These are phyloP conservation scores for Ligustrum vulgare DNA, from an alignment of 257 asterid genomes.

Conservation along the genomic window DNA sequence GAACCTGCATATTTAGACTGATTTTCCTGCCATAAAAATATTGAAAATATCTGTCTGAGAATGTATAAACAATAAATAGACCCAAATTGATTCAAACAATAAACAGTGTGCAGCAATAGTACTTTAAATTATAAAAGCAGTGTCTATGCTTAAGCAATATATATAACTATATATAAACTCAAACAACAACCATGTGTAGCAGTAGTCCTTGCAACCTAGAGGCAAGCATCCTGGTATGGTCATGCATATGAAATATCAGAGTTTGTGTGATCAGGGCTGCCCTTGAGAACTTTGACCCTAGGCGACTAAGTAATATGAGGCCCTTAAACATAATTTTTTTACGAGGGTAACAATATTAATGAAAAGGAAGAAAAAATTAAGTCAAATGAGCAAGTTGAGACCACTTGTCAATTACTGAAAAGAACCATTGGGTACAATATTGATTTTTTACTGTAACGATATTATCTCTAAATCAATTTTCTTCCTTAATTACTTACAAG, in stretches of 20 bases:
- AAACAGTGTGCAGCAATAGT: not conserved
- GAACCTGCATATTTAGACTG: constrained; percentile 26
- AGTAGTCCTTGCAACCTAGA: not conserved
- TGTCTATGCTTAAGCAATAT: not conserved
- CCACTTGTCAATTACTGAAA: too few species aligned
- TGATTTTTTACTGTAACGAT: too few species aligned
- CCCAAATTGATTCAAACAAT: not conserved
- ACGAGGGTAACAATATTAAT: too few species aligned
- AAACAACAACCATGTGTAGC: not conserved
- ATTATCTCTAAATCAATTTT: too few species aligned
- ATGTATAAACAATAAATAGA: not conserved
- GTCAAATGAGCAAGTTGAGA: too few species aligned
- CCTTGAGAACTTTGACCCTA: too few species aligned
- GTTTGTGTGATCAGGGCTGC: not conserved
- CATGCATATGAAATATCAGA: not conserved
- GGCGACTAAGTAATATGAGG: too few species aligned
- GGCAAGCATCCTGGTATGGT: not conserved
- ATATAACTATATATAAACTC: not conserved
- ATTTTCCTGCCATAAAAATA: constrained; percentile 31
- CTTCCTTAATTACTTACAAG: too few species aligned
- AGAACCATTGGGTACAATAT: too few species aligned
- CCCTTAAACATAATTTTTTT: too few species aligned
- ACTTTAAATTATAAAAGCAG: not conserved
- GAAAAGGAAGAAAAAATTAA: too few species aligned
- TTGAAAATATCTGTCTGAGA: not conserved